Percentiles rank a stretch among this genome's conserved stretches.
Conservation (phyloP, 1,139 yeast genomes). For the Candida pseudoviswanathii region DNA sequence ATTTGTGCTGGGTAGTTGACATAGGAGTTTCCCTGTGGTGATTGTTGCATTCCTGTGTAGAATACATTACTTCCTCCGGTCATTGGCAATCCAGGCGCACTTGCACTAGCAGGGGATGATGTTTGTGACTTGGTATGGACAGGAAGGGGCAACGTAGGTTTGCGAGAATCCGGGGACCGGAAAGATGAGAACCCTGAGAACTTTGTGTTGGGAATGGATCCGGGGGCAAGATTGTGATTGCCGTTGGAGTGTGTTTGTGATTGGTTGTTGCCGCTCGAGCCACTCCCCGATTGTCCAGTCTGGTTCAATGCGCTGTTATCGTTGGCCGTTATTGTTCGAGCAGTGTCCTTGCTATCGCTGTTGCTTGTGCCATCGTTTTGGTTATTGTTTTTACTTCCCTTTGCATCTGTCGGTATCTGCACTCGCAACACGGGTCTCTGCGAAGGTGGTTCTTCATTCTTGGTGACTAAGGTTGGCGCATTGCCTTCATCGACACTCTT, state of each 20-base stretch:
- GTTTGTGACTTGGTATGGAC: slow-evolving; percentile 44
- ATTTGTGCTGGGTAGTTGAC: slow-evolving; percentile 8
- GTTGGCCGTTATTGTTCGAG: slow-evolving; percentile 42
- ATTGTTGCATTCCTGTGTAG: slow-evolving; percentile 9
- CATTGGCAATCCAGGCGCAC: slow-evolving; percentile 41
- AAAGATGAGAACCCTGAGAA: slow-evolving; percentile 33
- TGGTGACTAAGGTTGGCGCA: not conserved
- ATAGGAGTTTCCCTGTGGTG: slow-evolving; percentile 7
- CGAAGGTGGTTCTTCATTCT: slow-evolving; percentile 2
- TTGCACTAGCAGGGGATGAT: slow-evolving; percentile 45
- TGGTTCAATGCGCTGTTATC: slow-evolving; percentile 21
- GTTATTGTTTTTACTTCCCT: slow-evolving; percentile 24
- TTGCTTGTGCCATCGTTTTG: slow-evolving; percentile 26
- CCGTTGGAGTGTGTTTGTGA: not conserved
- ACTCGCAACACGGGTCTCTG: slow-evolving; percentile 53
- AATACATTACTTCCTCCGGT: not conserved
- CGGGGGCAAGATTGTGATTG: slow-evolving; percentile 1
- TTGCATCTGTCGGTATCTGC: slow-evolving; percentile 50
- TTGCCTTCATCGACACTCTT: slow-evolving; percentile 12
- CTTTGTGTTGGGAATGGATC: slow-evolving; percentile 14
- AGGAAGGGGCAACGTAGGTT: slow-evolving; percentile 45
- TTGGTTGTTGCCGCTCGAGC: slow-evolving; percentile 5
- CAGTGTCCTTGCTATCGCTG: slow-evolving; percentile 15
- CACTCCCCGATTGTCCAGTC: slow-evolving; percentile 9
- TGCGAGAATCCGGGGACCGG: slow-evolving; percentile 39